phyloP scores from a whole-genome alignment of 768 basidiomycete genomes.

The Termitomyces sp. region DNA sequence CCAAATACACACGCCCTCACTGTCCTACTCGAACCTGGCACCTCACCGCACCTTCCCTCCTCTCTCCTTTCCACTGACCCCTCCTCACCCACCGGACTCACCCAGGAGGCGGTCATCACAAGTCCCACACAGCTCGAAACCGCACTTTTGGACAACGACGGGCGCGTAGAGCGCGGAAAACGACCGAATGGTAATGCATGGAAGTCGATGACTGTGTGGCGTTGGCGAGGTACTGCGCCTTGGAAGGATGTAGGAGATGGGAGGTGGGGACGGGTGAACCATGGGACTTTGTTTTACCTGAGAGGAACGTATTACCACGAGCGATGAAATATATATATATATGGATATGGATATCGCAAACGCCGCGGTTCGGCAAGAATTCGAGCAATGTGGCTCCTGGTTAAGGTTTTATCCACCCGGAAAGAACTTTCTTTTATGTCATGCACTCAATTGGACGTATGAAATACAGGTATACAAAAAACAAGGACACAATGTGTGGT shows the following conservation, averaged over 20 bases:
- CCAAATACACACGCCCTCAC: conserved; percentile 37
- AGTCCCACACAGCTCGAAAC: conserved; percentile 50
- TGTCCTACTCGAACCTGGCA: conserved; percentile 38
- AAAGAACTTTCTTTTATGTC: too few species aligned
- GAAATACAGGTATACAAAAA: background rate
- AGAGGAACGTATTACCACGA: conserved; percentile 38
- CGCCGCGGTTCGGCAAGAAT: background rate
- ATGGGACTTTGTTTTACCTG: conserved; percentile 50
- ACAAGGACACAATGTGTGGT: background rate
- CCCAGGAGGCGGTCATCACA: conserved; percentile 33
- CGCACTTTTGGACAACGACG: conserved; percentile 48
- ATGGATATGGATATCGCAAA: too few species aligned
- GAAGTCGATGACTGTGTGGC: conserved; percentile 55
- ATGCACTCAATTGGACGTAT: too few species aligned
- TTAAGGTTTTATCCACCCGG: too few species aligned
- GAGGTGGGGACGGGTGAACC: conserved; percentile 40
- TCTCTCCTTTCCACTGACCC: conserved; percentile 29
- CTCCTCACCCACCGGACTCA: conserved; percentile 23
- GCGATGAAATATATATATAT: conserved; percentile 5
- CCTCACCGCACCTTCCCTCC: conserved; percentile 31
- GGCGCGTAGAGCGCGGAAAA: conserved; percentile 35
- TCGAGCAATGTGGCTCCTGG: too few species aligned
- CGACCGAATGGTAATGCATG: conserved; percentile 52
- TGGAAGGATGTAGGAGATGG: conserved; percentile 18
- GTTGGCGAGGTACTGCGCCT: conserved; percentile 36